Evolutionary conservation across 2,329 filamentous ascomycete genomes (phyloP).

Genomic region (Scleromitrula shiraiana): DNA sequence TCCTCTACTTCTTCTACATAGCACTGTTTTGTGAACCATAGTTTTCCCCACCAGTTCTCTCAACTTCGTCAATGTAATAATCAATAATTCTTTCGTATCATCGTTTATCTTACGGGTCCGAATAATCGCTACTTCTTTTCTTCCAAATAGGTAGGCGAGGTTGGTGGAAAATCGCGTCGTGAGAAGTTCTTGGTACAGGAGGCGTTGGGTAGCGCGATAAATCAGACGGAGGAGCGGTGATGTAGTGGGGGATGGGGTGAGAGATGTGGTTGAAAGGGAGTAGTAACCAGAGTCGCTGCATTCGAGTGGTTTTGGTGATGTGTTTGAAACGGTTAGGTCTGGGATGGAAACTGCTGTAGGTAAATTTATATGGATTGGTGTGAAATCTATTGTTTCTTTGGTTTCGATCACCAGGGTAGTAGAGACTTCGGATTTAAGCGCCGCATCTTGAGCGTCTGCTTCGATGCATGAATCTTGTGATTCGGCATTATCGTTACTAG

Average conservation of each 20-base stretch:
- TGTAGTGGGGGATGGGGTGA: neutral
- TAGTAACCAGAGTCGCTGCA: conserved; percentile 7
- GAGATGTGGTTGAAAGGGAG: conserved; percentile 2
- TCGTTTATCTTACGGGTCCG: conserved; percentile 4
- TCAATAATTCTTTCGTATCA: conserved; percentile 6
- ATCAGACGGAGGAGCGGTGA: conserved; percentile 4
- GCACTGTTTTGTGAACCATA: conserved; percentile 5
- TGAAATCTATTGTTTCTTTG: conserved; percentile 6
- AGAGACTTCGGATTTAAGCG: neutral
- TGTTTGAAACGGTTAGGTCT: neutral
- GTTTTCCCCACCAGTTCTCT: conserved; percentile 8
- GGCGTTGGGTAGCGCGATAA: neutral
- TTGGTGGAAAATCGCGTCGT: conserved; percentile 6
- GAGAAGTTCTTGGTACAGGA: conserved; percentile 6
- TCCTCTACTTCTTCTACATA: conserved; percentile 6
- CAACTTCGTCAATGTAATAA: conserved; percentile 7
- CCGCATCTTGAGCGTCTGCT: neutral
- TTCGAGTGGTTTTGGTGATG: neutral
- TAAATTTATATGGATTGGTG: conserved; percentile 2
- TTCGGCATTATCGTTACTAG: neutral
- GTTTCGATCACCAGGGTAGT: neutral
- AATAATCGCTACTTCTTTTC: conserved; percentile 6
- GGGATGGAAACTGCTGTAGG: neutral
- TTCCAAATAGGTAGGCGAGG: conserved; percentile 5
- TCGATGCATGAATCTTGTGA: too few relatives aligned